Evolutionary conservation across 2,329 filamentous ascomycete species (phyloP), one percentile per base, ranked within the genome.

Genomic region (Diaporthe vaccinii): DNA sequence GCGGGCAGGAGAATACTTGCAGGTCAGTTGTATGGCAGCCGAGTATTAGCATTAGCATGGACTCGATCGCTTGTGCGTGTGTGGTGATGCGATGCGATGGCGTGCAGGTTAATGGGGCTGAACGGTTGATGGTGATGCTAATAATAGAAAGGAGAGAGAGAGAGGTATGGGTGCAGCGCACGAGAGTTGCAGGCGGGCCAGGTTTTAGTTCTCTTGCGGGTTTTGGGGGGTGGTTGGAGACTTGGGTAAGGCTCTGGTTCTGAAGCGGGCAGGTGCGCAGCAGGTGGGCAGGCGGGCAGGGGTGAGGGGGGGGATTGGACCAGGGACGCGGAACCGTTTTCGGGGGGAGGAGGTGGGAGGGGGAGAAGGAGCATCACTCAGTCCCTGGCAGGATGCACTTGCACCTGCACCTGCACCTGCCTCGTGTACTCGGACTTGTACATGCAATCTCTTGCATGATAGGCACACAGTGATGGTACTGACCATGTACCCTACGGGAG

Each of bases 221-320:
- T 69, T 62, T 72, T 36, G 44, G n/a, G 31, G 59, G 74, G 59
- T 61, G 70, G 68, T n/a, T 34, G 41, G 65, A 44, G 69, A 46
- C 44, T 7, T 72, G 39, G 53, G 62, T 36, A 53, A 34, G 58
- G 73, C 67, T 53, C 53, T 34, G 74, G 51, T 61, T 28, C 31
- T 44, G 65, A 36, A 57, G 59, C 36, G 62, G 72, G 72, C 61
- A 68, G 65, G 41, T 57, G 36, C 53, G 55, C 71, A 72, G 61
- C 44, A 39, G n/a, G 41, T 79, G 80, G 84, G 82, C 82, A 83
- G 81, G 81, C 80, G 81, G 80, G 84, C 86, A 86, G 86, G 86
- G 86, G 85, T 87, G 86, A 85, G 87, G 83, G 84, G 86, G 83
- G 78, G 73, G 75, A n/a, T n/a, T n/a, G 74, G 78, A 77, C 75